Conservation (phyloP, 495 filamentous ascomycete genomes). For the Acidiella bohemica region DNA sequence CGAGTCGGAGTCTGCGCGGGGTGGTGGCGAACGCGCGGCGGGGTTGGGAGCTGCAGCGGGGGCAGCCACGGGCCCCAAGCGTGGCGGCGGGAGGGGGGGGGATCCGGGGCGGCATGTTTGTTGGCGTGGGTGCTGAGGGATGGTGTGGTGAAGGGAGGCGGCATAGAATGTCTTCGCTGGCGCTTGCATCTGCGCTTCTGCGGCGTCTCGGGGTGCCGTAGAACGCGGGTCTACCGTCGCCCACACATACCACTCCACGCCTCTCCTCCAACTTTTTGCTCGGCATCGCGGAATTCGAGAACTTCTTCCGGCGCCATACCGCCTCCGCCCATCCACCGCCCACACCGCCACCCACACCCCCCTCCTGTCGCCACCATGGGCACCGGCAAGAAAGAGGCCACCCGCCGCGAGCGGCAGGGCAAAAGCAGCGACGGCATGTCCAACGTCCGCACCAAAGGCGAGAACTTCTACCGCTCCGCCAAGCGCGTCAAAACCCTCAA, state of each 20-base stretch:
- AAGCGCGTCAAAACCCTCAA: conserved; percentile 81
- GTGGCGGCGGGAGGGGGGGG: too few species aligned
- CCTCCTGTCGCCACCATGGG: conserved; percentile 50
- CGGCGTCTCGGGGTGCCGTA: not conserved
- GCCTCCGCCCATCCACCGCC: conserved; percentile 3
- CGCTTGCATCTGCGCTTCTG: not conserved
- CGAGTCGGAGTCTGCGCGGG: conserved; percentile 25
- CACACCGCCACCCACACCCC: conserved; percentile 3
- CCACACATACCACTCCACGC: too few species aligned
- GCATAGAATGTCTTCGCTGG: not conserved
- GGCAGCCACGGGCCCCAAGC: too few species aligned
- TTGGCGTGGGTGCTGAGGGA: too few species aligned
- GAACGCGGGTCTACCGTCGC: too few species aligned
- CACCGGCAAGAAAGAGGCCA: conserved; percentile 84
- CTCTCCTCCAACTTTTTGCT: conserved; percentile 4
- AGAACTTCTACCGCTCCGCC: conserved; percentile 82
- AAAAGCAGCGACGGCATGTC: conserved; percentile 68
- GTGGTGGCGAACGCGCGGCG: conserved; percentile 35
- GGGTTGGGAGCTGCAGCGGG: conserved; percentile 12
- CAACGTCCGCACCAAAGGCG: conserved; percentile 86
- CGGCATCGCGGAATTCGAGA: conserved; percentile 4
- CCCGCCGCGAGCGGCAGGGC: conserved; percentile 66
- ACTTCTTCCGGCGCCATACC: conserved; percentile 1
- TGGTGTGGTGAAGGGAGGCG: not conserved
- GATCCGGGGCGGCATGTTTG: too few species aligned